Evolutionary conservation across 108 stramenopile species (phyloP).

Genomic region (Thalassiosira profunda): DNA sequence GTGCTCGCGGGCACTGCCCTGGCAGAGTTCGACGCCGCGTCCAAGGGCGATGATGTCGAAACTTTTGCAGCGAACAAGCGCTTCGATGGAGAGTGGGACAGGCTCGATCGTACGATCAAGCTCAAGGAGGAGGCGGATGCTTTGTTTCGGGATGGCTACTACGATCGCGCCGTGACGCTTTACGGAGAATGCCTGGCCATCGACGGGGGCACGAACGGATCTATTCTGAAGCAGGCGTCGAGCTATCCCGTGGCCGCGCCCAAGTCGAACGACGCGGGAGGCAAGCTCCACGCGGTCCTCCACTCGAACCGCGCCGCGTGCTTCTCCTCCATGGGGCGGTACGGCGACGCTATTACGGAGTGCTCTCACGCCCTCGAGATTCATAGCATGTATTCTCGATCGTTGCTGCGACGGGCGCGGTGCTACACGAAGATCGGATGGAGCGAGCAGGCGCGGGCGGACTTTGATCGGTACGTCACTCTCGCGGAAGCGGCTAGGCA

Average conservation of each 20-base stretch:
- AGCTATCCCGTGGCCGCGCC: too few relatives aligned
- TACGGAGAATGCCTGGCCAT: slow-evolving; percentile 42
- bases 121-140: slow-evolving; percentile 47
- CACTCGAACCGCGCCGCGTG: slow-evolving; percentile 57
- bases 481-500: slow-evolving; percentile 25
- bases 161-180: slow-evolving; percentile 28
- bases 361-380: slow-evolving; percentile 43
- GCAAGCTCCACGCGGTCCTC: slow-evolving; percentile 48
- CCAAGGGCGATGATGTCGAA: neutral
- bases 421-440: slow-evolving; percentile 38
- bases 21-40: slow-evolving; percentile 8
- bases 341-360: slow-evolving; percentile 48
- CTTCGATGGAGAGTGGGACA: slow-evolving; percentile 16
- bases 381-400: slow-evolving; percentile 49
- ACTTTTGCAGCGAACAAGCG: too few relatives aligned
- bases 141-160: slow-evolving; percentile 41
- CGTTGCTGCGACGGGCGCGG: slow-evolving; percentile 40
- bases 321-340: slow-evolving; percentile 35
- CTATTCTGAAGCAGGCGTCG: too few relatives aligned
- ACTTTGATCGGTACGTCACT: slow-evolving; percentile 30
- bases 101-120: slow-evolving; percentile 29
- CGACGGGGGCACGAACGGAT: neutral
- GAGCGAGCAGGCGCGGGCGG: slow-evolving; percentile 16
- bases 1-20: slow-evolving; percentile 9
- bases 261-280: too few relatives aligned